phyloP scores from a whole-genome alignment of 768 basidiomycete genomes.

The Leccinum boreale region DNA sequence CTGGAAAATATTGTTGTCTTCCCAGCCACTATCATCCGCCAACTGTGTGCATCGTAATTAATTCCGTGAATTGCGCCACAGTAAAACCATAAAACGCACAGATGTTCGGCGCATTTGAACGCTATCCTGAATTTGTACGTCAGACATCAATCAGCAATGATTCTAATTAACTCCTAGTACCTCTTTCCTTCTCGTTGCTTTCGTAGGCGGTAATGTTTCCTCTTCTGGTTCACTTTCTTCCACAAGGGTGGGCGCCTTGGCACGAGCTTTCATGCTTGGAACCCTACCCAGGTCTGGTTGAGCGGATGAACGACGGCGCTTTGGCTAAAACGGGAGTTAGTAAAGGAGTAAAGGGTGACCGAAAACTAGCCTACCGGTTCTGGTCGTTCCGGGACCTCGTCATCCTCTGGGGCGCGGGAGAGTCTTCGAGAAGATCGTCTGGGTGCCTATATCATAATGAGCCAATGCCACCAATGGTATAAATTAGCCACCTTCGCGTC shows the following conservation, averaged over 20 bases:
- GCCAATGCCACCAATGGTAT: constrained; percentile 5
- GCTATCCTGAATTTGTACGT: constrained; percentile 41
- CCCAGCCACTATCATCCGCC: constrained; percentile 79
- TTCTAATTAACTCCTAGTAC: constrained; percentile 33
- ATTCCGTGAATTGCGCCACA: constrained; percentile 3
- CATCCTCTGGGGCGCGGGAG: constrained; percentile 52
- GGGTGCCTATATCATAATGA: constrained; percentile 17
- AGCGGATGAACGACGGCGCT: constrained; percentile 76
- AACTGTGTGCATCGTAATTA: constrained; percentile 18
- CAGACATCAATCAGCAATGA: background rate
- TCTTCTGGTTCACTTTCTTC: constrained; percentile 81
- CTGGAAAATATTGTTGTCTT: constrained; percentile 88
- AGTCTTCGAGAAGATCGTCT: constrained; percentile 64
- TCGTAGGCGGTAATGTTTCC: constrained; percentile 54
- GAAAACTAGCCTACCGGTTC: constrained; percentile 50
- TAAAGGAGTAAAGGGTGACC: constrained; percentile 4
- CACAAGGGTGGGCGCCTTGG: constrained; percentile 43
- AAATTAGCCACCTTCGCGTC: constrained; percentile 40
- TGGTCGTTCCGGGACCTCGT: constrained; percentile 40
- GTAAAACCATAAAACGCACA: constrained; percentile 33
- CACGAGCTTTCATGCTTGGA: constrained; percentile 35
- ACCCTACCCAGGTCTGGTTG: constrained; percentile 62
- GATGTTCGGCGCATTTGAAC: constrained; percentile 56
- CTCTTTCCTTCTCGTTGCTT: constrained; percentile 57
- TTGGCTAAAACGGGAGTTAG: constrained; percentile 47